Evolutionary conservation across 2,329 filamentous ascomycete genomes (phyloP).

Genomic region (Fusarium buxicola): DNA sequence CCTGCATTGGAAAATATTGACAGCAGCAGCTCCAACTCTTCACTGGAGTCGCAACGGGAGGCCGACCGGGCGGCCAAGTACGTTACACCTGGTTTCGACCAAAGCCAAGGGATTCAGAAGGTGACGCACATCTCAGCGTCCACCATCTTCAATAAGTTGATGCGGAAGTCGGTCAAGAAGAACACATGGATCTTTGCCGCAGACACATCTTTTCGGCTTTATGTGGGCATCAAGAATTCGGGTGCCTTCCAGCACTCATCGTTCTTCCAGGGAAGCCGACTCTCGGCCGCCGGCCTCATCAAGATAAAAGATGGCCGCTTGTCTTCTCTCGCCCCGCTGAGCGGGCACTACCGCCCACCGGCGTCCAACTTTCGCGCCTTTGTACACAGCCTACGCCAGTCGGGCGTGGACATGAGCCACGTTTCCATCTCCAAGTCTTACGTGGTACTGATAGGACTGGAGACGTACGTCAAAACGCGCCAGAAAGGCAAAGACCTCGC

Average conservation of each 20-base stretch:
- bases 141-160: slow-evolving; percentile 80
- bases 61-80: slow-evolving; percentile 73
- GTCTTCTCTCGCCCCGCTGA: slow-evolving; percentile 75
- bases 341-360: slow-evolving; percentile 88
- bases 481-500: slow-evolving; percentile 69
- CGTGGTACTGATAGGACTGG: slow-evolving; percentile 82
- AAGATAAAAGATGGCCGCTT: slow-evolving; percentile 85
- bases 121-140: slow-evolving; percentile 75
- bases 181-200: slow-evolving; percentile 96
- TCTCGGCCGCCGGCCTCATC: slow-evolving; percentile 85
- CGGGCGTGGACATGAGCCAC: slow-evolving; percentile 81
- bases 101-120: slow-evolving; percentile 66
- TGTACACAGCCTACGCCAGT: slow-evolving; percentile 76
- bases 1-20: slow-evolving; percentile 33
- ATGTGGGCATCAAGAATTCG: slow-evolving; percentile 89
- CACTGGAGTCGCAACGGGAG: slow-evolving; percentile 61
- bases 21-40: slow-evolving; percentile 51
- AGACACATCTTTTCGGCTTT: slow-evolving; percentile 85
- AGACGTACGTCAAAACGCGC: slow-evolving; percentile 79
- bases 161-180: slow-evolving; percentile 82
- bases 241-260: slow-evolving; percentile 93
- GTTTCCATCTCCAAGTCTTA: slow-evolving; percentile 86
- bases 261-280: slow-evolving; percentile 85
- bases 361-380: slow-evolving; percentile 87
- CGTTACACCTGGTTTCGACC: slow-evolving; percentile 70